Conservation (phyloP, 129 eudicot genomes). For the Heracleum sosnowskyi region DNA sequence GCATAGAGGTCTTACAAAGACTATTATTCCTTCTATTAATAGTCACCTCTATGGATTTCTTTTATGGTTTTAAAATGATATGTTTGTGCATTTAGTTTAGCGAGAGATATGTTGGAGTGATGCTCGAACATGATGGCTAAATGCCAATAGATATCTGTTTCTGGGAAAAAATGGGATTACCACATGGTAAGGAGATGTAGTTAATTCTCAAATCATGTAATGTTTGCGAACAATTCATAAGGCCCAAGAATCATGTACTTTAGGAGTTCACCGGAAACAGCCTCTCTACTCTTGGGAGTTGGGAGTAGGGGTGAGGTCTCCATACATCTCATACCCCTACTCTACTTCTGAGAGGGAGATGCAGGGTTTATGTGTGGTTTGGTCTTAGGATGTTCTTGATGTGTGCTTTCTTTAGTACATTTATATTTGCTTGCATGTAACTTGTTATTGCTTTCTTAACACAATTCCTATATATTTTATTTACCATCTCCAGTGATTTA, state of each 20-base stretch:
- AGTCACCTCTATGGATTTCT: neutral
- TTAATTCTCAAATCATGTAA: neutral
- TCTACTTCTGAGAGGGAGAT: neutral
- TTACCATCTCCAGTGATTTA: neutral
- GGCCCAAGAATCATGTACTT: neutral
- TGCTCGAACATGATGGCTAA: neutral
- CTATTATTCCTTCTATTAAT: neutral
- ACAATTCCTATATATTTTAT: neutral
- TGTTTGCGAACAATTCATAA: neutral
- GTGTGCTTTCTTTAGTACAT: neutral
- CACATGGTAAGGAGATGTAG: neutral
- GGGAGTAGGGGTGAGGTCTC: neutral
- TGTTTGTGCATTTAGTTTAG: neutral
- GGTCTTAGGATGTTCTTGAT: neutral
- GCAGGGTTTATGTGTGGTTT: neutral
- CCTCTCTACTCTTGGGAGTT: neutral
- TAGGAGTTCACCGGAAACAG: neutral
- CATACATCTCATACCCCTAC: neutral
- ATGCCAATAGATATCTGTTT: neutral
- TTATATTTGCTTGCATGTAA: neutral
- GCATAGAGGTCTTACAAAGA: neutral
- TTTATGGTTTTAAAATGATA: neutral
- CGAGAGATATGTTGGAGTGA: neutral
- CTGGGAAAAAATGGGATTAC: neutral
- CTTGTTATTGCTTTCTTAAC: neutral